Conservation (phyloP, 1,139 yeast genomes). For the Magnusiomyces magnusii region DNA sequence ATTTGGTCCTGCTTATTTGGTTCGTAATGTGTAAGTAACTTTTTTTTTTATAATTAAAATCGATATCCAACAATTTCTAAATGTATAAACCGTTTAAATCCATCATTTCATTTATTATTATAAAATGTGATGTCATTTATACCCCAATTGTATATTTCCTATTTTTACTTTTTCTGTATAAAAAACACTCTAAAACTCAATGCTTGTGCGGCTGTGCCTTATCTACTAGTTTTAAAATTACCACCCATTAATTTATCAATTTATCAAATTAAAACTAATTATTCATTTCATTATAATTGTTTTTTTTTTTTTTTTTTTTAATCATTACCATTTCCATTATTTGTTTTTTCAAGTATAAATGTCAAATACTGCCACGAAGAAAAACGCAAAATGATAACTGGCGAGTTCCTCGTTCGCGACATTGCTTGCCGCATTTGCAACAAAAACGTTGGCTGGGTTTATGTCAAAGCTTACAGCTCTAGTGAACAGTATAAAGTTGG, state of each 20-base stretch:
- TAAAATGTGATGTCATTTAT: no score
- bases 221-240: no score
- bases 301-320: constrained; percentile 12
- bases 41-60: no score
- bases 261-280: constrained; percentile 37
- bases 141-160: no score
- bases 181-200: no score
- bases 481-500: constrained; percentile 70
- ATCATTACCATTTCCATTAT: neutral
- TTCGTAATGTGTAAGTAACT: constrained; percentile 32
- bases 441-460: constrained; percentile 66
- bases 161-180: no score
- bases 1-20: constrained; percentile 37
- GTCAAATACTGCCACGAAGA: constrained; percentile 30
- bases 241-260: no score
- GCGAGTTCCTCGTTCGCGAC: constrained; percentile 56
- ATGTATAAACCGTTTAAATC: no score
- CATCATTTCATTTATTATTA: no score
- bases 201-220: no score
- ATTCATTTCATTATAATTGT: constrained; percentile 35
- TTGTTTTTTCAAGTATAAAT: constrained; percentile 29
- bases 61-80: no score
- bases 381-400: constrained; percentile 56
- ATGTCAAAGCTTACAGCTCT: constrained; percentile 49
- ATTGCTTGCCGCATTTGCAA: constrained; percentile 62